These are phyloP conservation scores for Solanum commersonii DNA, from an alignment of 257 asterid species.

Conservation along the genomic window DNA sequence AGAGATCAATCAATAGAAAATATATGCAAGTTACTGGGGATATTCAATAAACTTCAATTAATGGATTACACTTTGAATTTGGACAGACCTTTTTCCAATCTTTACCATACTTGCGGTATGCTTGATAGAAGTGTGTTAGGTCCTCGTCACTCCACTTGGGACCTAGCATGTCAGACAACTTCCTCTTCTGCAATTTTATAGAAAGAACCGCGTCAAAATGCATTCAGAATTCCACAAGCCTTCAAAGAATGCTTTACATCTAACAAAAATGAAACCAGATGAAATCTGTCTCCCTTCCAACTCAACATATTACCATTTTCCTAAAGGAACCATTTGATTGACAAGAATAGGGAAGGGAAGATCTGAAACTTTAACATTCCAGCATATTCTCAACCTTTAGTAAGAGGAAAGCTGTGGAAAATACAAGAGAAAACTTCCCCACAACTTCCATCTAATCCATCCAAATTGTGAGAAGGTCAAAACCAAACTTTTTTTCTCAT, in stretches of 20 bases:
- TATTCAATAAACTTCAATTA: background rate
- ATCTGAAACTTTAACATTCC: background rate
- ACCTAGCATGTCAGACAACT: conserved; percentile 62
- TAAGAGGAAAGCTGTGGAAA: background rate
- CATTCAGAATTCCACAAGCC: background rate
- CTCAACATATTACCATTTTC: background rate
- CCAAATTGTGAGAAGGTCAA: background rate
- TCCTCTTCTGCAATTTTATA: conserved; percentile 58
- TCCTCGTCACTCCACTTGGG: conserved; percentile 79
- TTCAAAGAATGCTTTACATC: background rate
- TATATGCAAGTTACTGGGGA: background rate
- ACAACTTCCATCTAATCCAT: background rate
- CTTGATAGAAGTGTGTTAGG: conserved; percentile 68
- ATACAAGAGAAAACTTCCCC: background rate
- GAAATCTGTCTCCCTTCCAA: background rate
- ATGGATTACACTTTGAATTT: background rate
- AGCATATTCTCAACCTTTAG: background rate
- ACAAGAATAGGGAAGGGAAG: background rate
- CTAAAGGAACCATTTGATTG: background rate
- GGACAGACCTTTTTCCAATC: conserved; percentile 76
- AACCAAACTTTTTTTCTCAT: background rate
- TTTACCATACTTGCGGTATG: conserved; percentile 69
- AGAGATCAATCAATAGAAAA: background rate
- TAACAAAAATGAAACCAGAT: background rate
- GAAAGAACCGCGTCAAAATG: background rate